Evolutionary conservation across 2,329 filamentous ascomycete species (phyloP).

Genomic region (Fusarium continuum): DNA sequence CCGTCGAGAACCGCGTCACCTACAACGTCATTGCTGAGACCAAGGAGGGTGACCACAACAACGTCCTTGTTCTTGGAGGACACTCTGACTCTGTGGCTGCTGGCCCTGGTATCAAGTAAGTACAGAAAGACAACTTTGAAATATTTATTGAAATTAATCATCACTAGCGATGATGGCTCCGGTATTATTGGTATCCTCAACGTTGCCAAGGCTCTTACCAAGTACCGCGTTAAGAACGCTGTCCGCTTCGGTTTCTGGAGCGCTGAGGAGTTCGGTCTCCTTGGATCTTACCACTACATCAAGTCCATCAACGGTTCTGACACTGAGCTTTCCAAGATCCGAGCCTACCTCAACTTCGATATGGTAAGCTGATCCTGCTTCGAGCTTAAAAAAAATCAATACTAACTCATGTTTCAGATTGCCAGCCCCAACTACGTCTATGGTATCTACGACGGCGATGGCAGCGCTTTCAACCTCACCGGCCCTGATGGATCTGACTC

Average conservation of each 20-base stretch:
- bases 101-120: slow-evolving; percentile 66
- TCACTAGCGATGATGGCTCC: slow-evolving; percentile 63
- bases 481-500: slow-evolving; percentile 67
- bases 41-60: slow-evolving; percentile 57
- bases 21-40: slow-evolving; percentile 63
- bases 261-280: slow-evolving; percentile 60
- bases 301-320: slow-evolving; percentile 52
- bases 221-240: slow-evolving; percentile 58
- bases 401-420: slow-evolving; percentile 43
- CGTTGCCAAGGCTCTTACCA: slow-evolving; percentile 54
- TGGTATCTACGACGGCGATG: slow-evolving; percentile 68
- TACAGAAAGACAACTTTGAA: neutral
- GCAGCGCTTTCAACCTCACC: slow-evolving; percentile 66
- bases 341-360: slow-evolving; percentile 66
- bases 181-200: slow-evolving; percentile 60
- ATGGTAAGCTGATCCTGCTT: slow-evolving; percentile 52
- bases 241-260: slow-evolving; percentile 62
- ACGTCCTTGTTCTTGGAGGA: slow-evolving; percentile 58
- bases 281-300: slow-evolving; percentile 61
- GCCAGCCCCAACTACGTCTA: slow-evolving; percentile 60
- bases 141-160: neutral
- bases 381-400: neutral
- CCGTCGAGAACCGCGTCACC: slow-evolving; percentile 57
- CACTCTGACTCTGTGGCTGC: slow-evolving; percentile 60
- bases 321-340: slow-evolving; percentile 59